Evolutionary conservation across 805 yeast species (phyloP), one percentile per base, ranked within the genome.

Genomic region (Candida silvatica): DNA sequence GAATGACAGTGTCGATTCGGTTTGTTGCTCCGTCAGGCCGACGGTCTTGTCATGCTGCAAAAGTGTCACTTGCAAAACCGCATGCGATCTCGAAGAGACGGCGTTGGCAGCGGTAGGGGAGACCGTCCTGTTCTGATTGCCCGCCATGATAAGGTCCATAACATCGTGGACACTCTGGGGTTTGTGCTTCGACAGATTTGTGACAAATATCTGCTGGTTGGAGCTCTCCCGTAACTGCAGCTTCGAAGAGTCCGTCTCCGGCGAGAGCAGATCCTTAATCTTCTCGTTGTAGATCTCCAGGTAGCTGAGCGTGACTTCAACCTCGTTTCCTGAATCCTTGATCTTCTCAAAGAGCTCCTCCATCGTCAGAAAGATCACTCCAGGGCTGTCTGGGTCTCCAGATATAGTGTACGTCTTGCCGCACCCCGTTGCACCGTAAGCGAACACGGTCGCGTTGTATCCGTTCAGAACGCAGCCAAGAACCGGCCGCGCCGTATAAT

Each of bases 371-470:
- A 78, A 83, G 0, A 86, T 80, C 11, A 88, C 71, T 0, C 95
- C 96, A 0, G 95, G 95, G 18, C 69, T 59, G 2, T 71, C 71
- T 0, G 76, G 67, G 0, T 78, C 70, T 0, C 96, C 96, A 52
- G 80, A 72, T 22, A 88, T 82, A 0, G 97, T 88, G 53, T 81
- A 86, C 0, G 97, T 88, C 52, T 88, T 88, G n/a, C 97, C 97
- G 56, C 97, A 88, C 0, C 97, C 97, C 0, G 97, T 88, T 20
- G 97, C 94, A 1, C 97, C 97, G 54, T 88, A 88, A 1, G 97
- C 97, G 62, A 88, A 88, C 0, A 88, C 85, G 0, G 96, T 86
- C 5, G 95, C 80, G 54, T 90, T 87, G 57, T 64, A 84, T 1
- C 97, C 97, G 41, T 83, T 92, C 28, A 88, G 54, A 0, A 86